A percentile compares a stretch with the other conserved stretches of the same genome.
These are phyloP conservation scores for Macrophomina pseudophaseolina DNA, from an alignment of 2,329 filamentous ascomycete species.

Conservation along the genomic window DNA sequence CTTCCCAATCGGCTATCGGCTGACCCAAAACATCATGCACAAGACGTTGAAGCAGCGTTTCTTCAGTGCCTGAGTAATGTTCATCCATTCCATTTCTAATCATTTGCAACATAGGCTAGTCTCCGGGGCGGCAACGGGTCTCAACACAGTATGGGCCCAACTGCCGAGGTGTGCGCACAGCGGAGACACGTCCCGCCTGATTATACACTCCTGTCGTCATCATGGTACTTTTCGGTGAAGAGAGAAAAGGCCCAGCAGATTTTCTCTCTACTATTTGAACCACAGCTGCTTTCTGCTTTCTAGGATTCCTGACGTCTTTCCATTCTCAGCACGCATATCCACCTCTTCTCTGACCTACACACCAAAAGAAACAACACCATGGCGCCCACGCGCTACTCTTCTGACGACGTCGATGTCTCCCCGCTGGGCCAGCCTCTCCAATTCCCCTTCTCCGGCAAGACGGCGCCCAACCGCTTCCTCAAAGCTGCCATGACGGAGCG, in stretches of 20 bases:
- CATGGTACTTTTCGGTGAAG: not conserved
- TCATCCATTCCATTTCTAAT: not conserved
- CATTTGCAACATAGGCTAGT: not conserved
- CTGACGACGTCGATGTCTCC: slow-evolving; percentile 46
- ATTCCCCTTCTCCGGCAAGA: slow-evolving; percentile 56
- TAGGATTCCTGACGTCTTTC: too few relatives aligned
- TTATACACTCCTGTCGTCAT: slow-evolving; percentile 3
- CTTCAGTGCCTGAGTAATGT: not conserved
- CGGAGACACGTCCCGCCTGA: not conserved
- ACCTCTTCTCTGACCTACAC: not conserved
- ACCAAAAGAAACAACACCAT: slow-evolving; percentile 33
- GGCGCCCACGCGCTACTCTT: slow-evolving; percentile 47
- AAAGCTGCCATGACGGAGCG: slow-evolving; percentile 72
- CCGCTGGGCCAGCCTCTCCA: slow-evolving; percentile 51
- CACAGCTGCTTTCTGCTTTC: too few relatives aligned
- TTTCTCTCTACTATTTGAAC: too few relatives aligned
- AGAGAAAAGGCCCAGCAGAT: too few relatives aligned
- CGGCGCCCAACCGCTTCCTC: slow-evolving; percentile 68
- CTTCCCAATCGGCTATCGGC: not conserved
- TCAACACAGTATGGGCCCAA: not conserved
- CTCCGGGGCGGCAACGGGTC: not conserved
- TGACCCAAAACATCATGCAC: not conserved
- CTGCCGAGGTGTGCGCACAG: not conserved
- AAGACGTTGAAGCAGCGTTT: not conserved
- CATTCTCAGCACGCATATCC: too few relatives aligned